Conservation (phyloP, 495 filamentous ascomycete genomes). For the Talaromyces adpressus region DNA sequence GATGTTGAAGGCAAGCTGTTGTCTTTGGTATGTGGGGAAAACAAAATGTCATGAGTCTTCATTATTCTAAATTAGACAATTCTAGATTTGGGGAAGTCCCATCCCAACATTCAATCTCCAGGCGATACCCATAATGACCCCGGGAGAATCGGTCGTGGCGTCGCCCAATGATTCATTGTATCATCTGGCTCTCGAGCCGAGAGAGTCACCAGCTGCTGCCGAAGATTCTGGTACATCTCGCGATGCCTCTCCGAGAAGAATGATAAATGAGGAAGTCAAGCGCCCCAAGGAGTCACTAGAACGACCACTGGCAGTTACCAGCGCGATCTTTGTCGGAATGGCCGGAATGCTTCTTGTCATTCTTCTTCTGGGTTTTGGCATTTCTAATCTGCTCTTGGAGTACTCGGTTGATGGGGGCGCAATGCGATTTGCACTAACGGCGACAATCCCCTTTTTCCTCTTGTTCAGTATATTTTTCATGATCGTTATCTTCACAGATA, state of each 20-base stretch:
- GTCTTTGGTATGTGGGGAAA: constrained; percentile 14
- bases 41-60: neutral
- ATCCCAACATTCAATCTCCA: constrained; percentile 11
- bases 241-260: constrained; percentile 1
- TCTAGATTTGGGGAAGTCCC: constrained; percentile 8
- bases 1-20: constrained; percentile 27
- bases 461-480: constrained; percentile 20
- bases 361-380: constrained; percentile 7
- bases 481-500: constrained; percentile 14
- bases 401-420: constrained; percentile 18
- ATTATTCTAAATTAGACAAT: neutral
- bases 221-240: neutral
- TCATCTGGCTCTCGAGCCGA: constrained; percentile 4
- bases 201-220: neutral
- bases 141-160: constrained; percentile 7
- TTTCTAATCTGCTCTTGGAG: constrained; percentile 19
- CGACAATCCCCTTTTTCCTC: constrained; percentile 24
- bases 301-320: constrained; percentile 13
- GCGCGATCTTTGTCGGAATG: constrained; percentile 21
- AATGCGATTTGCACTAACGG: constrained; percentile 23
- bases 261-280: constrained; percentile 1
- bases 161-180: constrained; percentile 1
- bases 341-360: constrained; percentile 13
- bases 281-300: constrained; percentile 6
- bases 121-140: constrained; percentile 9